A percentile compares a stretch with the other conserved stretches of the same genome.
Conservation (phyloP, 495 filamentous ascomycete genomes). For the Rusavskia elegans region DNA sequence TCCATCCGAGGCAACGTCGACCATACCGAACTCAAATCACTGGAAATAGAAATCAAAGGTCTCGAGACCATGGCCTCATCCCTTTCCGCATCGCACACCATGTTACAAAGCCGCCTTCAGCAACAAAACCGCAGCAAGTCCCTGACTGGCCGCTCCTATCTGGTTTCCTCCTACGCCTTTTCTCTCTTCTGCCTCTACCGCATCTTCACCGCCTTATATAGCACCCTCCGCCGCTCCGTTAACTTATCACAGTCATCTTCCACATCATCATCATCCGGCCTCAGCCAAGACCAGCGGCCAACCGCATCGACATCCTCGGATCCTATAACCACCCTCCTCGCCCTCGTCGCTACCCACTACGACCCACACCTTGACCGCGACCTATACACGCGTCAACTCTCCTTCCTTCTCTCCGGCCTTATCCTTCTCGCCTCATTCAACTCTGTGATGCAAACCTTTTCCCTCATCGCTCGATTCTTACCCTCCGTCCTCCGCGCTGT, state of each 20-base stretch:
- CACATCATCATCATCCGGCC: slow-evolving; percentile 1
- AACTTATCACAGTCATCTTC: slow-evolving; percentile 13
- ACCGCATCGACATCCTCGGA: slow-evolving; percentile 42
- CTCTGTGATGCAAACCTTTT: slow-evolving; percentile 59
- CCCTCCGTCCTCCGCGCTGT: slow-evolving; percentile 43
- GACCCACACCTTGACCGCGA: slow-evolving; percentile 24
- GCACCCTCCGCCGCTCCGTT: slow-evolving; percentile 39
- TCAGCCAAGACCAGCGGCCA: not conserved
- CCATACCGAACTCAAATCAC: slow-evolving; percentile 42
- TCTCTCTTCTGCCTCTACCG: slow-evolving; percentile 50
- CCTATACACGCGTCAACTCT: slow-evolving; percentile 63
- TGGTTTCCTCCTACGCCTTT: slow-evolving; percentile 45
- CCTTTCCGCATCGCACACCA: slow-evolving; percentile 41
- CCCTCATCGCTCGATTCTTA: slow-evolving; percentile 52
- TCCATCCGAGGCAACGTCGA: slow-evolving; percentile 46
- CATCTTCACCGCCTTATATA: slow-evolving; percentile 24
- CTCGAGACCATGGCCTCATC: slow-evolving; percentile 58
- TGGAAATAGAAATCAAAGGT: slow-evolving; percentile 63
- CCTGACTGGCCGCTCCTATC: slow-evolving; percentile 38
- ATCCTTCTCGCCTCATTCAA: slow-evolving; percentile 65
- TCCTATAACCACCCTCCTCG: slow-evolving; percentile 52
- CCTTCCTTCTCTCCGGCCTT: slow-evolving; percentile 59
- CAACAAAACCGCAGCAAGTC: slow-evolving; percentile 47
- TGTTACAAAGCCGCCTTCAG: slow-evolving; percentile 40
- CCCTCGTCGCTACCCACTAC: slow-evolving; percentile 15